phyloP scores from a whole-genome alignment of 2,329 filamentous ascomycete genomes.

The Torrubiella hemipterigena region DNA sequence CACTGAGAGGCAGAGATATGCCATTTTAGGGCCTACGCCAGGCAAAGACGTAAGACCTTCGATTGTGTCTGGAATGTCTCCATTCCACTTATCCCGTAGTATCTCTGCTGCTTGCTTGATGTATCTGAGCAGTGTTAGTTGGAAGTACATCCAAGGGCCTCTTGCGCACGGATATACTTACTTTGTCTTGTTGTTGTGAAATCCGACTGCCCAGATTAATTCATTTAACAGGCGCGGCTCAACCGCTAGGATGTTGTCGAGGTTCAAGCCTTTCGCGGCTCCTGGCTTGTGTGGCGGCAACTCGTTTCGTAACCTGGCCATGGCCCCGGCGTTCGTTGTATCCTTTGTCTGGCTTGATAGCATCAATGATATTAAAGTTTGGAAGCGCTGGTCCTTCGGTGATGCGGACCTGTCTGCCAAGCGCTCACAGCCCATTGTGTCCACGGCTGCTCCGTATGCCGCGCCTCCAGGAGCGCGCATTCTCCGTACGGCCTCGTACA shows the following conservation, averaged over 20 bases:
- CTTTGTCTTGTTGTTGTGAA: conserved; percentile 90
- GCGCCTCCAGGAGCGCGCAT: conserved; percentile 53
- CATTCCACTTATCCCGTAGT: conserved; percentile 54
- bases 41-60: conserved; percentile 65
- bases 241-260: conserved; percentile 67
- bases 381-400: conserved; percentile 56
- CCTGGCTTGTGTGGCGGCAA: conserved; percentile 41
- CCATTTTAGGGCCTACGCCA: conserved; percentile 92
- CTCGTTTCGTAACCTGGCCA: conserved; percentile 65
- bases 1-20: conserved; percentile 72
- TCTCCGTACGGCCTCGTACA: conserved; percentile 64
- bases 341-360: conserved; percentile 89
- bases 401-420: conserved; percentile 45
- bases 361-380: conserved; percentile 82
- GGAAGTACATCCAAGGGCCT: background rate
- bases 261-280: conserved; percentile 45
- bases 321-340: conserved; percentile 75
- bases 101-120: conserved; percentile 67
- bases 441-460: conserved; percentile 70
- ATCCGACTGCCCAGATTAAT: conserved; percentile 75
- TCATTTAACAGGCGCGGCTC: conserved; percentile 53
- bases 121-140: conserved; percentile 22
- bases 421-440: conserved; percentile 92
- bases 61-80: conserved; percentile 72
- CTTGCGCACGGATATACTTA: conserved; percentile 23